These are phyloP conservation scores for Gamsiella multidivaricata DNA, from an alignment of 192 early-diverging fungal genomes.

Conservation along the genomic window DNA sequence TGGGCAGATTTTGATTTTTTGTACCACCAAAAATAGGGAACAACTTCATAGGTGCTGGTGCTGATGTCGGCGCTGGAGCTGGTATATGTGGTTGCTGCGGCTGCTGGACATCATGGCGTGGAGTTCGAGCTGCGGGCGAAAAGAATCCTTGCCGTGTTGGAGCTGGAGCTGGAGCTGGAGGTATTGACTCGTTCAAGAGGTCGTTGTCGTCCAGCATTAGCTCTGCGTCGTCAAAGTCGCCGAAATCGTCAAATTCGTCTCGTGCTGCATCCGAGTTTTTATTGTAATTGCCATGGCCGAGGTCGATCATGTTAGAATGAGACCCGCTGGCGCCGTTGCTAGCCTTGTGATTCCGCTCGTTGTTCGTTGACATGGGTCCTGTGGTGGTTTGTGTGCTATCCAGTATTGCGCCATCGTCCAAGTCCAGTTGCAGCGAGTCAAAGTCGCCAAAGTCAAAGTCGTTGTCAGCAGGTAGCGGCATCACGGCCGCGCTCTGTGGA, in stretches of 20 bases:
- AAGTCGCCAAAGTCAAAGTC: constrained; percentile 37
- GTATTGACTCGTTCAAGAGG: constrained; percentile 1
- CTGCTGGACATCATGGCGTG: constrained; percentile 7
- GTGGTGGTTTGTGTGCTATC: neutral
- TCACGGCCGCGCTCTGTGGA: constrained; percentile 1
- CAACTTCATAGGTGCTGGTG: constrained; percentile 4
- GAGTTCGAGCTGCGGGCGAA: no score
- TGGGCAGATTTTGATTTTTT: constrained; percentile 12
- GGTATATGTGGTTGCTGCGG: constrained; percentile 5
- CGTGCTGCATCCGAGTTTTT: neutral
- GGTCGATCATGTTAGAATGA: no score
- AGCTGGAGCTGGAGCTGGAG: neutral
- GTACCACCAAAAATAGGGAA: constrained; percentile 51
- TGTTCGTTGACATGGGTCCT: neutral
- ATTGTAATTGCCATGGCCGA: neutral
- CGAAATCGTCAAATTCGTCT: constrained; percentile 53
- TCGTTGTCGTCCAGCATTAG: constrained; percentile 19
- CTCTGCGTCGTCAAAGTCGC: constrained; percentile 30
- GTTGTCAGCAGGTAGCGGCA: constrained; percentile 26
- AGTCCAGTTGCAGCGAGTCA: constrained; percentile 17
- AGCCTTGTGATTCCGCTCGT: no score
- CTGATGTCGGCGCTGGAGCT: neutral
- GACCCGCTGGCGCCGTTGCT: neutral
- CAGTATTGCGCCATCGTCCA: constrained; percentile 15
- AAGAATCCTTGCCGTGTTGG: no score